Conservation (phyloP, 2,329 filamentous ascomycete species). For the Neofusicoccum sp. region DNA sequence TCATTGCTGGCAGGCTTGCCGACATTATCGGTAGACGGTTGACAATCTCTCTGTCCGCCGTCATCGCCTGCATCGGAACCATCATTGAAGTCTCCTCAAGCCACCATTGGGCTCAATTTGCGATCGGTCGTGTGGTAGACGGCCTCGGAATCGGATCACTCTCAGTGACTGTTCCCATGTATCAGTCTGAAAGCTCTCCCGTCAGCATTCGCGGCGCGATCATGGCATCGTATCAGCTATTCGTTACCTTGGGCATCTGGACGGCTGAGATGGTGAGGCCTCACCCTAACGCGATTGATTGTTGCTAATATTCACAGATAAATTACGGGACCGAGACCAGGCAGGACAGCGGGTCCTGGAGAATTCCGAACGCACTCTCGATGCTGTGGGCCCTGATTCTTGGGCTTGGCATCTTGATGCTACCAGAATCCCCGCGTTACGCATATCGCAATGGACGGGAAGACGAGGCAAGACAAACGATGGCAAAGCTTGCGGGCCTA, state of each 20-base stretch:
- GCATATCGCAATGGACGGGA: conserved; percentile 57
- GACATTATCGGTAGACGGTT: conserved; percentile 51
- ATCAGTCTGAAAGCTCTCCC: conserved; percentile 63
- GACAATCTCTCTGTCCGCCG: conserved; percentile 50
- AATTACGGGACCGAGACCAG: conserved; percentile 62
- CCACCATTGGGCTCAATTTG: conserved; percentile 45
- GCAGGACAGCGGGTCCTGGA: conserved; percentile 57
- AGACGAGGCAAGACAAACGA: too few relatives aligned
- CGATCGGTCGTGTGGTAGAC: conserved; percentile 46
- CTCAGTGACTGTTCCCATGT: conserved; percentile 63
- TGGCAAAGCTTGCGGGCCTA: too few relatives aligned
- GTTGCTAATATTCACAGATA: conserved; percentile 36
- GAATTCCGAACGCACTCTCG: conserved; percentile 61
- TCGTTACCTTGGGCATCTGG: conserved; percentile 44
- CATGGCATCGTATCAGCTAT: conserved; percentile 50
- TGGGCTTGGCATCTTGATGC: conserved; percentile 53
- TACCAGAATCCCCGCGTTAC: conserved; percentile 58
- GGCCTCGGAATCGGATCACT: conserved; percentile 45
- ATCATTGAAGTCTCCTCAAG: conserved; percentile 45
- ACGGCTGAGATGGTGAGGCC: conserved; percentile 19
- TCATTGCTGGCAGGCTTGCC: conserved; percentile 48
- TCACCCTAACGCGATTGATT: conserved; percentile 1
- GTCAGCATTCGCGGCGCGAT: conserved; percentile 64
- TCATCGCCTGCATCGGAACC: conserved; percentile 42
- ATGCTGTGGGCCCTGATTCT: conserved; percentile 58